phyloP scores from a whole-genome alignment of 169 alveolate genomes.

The Eimeria nieschulzi region DNA sequence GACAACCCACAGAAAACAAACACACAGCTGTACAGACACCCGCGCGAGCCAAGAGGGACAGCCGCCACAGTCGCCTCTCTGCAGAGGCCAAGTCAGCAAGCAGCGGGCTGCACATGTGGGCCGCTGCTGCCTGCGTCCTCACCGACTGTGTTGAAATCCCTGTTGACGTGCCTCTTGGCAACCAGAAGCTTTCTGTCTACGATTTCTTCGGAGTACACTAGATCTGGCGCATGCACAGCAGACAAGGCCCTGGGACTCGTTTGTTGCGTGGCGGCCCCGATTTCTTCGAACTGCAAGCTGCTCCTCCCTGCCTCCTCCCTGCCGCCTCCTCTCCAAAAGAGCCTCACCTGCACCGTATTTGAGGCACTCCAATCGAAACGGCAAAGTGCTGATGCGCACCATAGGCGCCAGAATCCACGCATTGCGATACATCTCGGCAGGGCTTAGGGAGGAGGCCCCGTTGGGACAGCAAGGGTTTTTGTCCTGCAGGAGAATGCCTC shows the following conservation, averaged over 20 bases:
- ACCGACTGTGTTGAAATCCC: slow-evolving; percentile 71
- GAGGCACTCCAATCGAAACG: slow-evolving; percentile 77
- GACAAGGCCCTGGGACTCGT: background rate
- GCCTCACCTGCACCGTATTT: slow-evolving; percentile 77
- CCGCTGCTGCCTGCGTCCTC: background rate
- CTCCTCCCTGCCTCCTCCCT: background rate
- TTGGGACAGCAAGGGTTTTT: background rate
- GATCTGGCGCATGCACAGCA: slow-evolving; percentile 33
- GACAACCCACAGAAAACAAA: background rate
- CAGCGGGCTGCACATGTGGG: too few relatives aligned
- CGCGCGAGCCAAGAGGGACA: too few relatives aligned
- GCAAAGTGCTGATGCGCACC: slow-evolving; percentile 77
- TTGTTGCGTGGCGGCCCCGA: background rate
- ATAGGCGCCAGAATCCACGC: slow-evolving; percentile 75
- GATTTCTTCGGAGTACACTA: slow-evolving; percentile 75
- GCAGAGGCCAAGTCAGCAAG: too few relatives aligned
- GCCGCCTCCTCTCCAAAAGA: background rate
- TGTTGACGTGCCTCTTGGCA: slow-evolving; percentile 51
- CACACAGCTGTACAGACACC: background rate
- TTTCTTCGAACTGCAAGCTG: background rate
- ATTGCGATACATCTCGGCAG: slow-evolving; percentile 2
- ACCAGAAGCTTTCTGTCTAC: slow-evolving; percentile 69
- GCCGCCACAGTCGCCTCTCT: too few relatives aligned
- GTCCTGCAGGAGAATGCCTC: background rate
- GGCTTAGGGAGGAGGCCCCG: background rate